These are phyloP conservation scores for Coelastrella sp. DNA, from an alignment of 139 green algal species.

Conservation along the genomic window DNA sequence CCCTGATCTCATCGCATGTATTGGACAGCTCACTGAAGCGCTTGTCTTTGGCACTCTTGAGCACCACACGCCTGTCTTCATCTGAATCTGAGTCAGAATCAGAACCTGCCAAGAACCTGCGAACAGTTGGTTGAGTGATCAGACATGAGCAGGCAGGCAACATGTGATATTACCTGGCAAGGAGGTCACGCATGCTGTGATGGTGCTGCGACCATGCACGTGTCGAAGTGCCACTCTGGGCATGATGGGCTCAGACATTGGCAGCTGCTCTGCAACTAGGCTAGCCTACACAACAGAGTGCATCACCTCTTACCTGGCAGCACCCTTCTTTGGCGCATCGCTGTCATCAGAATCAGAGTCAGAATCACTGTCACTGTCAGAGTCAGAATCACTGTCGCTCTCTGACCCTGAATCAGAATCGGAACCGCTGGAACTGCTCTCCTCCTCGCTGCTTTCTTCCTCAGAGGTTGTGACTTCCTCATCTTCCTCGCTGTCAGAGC, in stretches of 20 bases:
- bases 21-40: conserved; percentile 84
- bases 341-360: conserved; percentile 60
- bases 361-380: conserved; percentile 41
- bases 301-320: conserved; percentile 46
- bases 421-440: conserved; percentile 48
- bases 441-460: conserved; percentile 50
- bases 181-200: too few relatives aligned
- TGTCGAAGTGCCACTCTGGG: too few relatives aligned
- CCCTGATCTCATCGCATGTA: conserved; percentile 90
- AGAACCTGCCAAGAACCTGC: conserved; percentile 79
- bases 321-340: conserved; percentile 56
- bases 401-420: conserved; percentile 48
- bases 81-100: conserved; percentile 84
- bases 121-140: not conserved
- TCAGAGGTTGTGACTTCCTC: conserved; percentile 59
- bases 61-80: conserved; percentile 84
- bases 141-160: too few relatives aligned
- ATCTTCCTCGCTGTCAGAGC: conserved; percentile 75
- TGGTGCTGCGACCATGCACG: too few relatives aligned
- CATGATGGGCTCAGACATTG: too few relatives aligned
- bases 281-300: too few relatives aligned
- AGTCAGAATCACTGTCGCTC: conserved; percentile 40
- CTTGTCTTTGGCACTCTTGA: conserved; percentile 88
- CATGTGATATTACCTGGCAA: too few relatives aligned
- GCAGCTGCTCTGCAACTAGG: not conserved